Evolutionary conservation across 805 yeast species (phyloP).

Genomic region (Lachancea sp.): DNA sequence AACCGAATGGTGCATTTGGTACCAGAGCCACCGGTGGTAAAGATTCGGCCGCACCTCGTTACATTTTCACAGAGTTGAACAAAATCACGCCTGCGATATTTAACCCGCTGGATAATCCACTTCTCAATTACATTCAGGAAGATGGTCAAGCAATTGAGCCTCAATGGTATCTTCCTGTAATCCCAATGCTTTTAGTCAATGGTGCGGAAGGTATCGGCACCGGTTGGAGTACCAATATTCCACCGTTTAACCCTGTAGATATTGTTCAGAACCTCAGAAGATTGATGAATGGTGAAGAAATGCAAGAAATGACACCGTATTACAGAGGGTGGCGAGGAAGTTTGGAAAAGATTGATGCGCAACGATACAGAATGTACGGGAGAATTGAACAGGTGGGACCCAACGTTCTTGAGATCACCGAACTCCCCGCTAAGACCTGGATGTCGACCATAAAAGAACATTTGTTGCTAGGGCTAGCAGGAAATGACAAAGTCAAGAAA

Average conservation of each 20-base stretch:
- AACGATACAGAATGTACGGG: constrained; percentile 72
- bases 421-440: constrained; percentile 90
- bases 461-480: constrained; percentile 63
- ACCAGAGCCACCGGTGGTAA: constrained; percentile 96
- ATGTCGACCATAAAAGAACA: constrained; percentile 84
- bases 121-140: constrained; percentile 76
- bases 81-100: constrained; percentile 72
- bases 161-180: constrained; percentile 87
- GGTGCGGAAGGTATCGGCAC: constrained; percentile 99
- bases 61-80: constrained; percentile 80
- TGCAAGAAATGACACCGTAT: constrained; percentile 83
- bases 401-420: constrained; percentile 80
- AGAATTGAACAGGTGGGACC: constrained; percentile 74
- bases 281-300: constrained; percentile 65
- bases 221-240: constrained; percentile 95
- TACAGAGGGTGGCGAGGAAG: constrained; percentile 91
- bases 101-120: constrained; percentile 70
- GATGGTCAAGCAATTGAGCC: constrained; percentile 95
- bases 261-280: constrained; percentile 66
- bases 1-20: constrained; percentile 95
- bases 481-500: constrained; percentile 64
- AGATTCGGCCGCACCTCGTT: constrained; percentile 97
- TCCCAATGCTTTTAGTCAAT: constrained; percentile 91
- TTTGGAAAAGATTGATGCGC: constrained; percentile 56
- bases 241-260: constrained; percentile 83